Percentiles rank a stretch among this genome's conserved stretches.
Conservation (phyloP, 2,329 filamentous ascomycete genomes). For the Xylariaceae sp. region DNA sequence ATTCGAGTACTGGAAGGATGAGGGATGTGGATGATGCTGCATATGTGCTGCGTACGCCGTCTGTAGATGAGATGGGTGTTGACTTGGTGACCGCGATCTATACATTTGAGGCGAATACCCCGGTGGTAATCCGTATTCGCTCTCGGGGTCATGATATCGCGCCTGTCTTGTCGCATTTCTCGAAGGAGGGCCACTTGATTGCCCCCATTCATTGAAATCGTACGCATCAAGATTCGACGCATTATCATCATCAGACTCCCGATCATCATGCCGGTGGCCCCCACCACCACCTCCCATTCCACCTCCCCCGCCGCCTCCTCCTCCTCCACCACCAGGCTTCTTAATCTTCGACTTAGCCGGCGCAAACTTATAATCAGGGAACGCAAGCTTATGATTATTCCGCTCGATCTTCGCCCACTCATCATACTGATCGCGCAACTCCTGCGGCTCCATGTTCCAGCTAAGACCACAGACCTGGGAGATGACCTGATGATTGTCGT, state of each 20-base stretch:
- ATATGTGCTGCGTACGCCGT: slow-evolving; percentile 13
- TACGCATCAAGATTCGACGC: slow-evolving; percentile 44
- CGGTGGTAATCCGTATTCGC: slow-evolving; percentile 26
- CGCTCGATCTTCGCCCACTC: slow-evolving; percentile 74
- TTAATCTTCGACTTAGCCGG: slow-evolving; percentile 61
- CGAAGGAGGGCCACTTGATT: slow-evolving; percentile 26
- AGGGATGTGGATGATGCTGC: slow-evolving; percentile 23
- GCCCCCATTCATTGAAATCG: slow-evolving; percentile 26
- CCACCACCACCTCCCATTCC: slow-evolving; percentile 22
- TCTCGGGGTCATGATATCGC: slow-evolving; percentile 33
- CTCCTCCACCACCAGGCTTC: slow-evolving; percentile 26
- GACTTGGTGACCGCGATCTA: slow-evolving; percentile 14
- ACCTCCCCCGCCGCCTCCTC: slow-evolving; percentile 16
- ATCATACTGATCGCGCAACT: slow-evolving; percentile 70
- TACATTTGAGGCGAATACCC: slow-evolving; percentile 19
- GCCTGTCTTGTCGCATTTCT: slow-evolving; percentile 30
- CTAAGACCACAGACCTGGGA: slow-evolving; percentile 81
- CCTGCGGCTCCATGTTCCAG: slow-evolving; percentile 76
- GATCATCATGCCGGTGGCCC: slow-evolving; percentile 23
- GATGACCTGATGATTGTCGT: slow-evolving; percentile 87
- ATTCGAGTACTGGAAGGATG: slow-evolving; percentile 34
- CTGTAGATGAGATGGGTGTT: slow-evolving; percentile 14
- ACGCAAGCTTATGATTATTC: slow-evolving; percentile 75
- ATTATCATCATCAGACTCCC: slow-evolving; percentile 34
- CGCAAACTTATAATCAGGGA: slow-evolving; percentile 91